Conservation (phyloP, 768 basidiomycete genomes). For the Panaeolus papilionaceus region DNA sequence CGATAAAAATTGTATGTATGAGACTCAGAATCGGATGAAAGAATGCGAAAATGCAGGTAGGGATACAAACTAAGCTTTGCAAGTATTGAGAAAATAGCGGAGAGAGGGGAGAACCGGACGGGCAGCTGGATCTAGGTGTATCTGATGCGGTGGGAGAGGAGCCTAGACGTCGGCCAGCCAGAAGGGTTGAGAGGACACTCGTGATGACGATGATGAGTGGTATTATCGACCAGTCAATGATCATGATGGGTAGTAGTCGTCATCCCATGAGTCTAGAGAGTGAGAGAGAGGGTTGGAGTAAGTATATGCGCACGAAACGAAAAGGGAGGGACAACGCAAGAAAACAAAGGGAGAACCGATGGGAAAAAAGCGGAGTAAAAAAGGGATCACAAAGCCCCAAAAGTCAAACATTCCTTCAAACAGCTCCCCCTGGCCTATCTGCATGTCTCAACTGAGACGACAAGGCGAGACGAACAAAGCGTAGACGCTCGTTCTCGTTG, state of each 20-base stretch:
- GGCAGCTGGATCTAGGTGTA: neutral
- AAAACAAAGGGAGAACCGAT: neutral
- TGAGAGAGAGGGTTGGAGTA: constrained; percentile 11
- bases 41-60: neutral
- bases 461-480: neutral
- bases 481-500: neutral
- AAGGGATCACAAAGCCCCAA: constrained; percentile 3
- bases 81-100: neutral
- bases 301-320: neutral
- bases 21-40: neutral
- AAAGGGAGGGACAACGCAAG: constrained; percentile 10
- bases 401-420: constrained; percentile 4
- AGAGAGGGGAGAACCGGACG: neutral
- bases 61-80: neutral
- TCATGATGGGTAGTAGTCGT: constrained; percentile 36
- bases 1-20: neutral
- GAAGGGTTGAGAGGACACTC: neutral
- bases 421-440: neutral
- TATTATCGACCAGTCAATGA: constrained; percentile 3
- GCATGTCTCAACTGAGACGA: neutral
- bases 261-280: constrained; percentile 39
- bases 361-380: constrained; percentile 9
- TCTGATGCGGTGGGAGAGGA: no score
- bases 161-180: neutral
- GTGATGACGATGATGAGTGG: neutral